Evolutionary conservation across 2,329 filamentous ascomycete species (phyloP).

Genomic region (Pseudocercospora vitis): DNA sequence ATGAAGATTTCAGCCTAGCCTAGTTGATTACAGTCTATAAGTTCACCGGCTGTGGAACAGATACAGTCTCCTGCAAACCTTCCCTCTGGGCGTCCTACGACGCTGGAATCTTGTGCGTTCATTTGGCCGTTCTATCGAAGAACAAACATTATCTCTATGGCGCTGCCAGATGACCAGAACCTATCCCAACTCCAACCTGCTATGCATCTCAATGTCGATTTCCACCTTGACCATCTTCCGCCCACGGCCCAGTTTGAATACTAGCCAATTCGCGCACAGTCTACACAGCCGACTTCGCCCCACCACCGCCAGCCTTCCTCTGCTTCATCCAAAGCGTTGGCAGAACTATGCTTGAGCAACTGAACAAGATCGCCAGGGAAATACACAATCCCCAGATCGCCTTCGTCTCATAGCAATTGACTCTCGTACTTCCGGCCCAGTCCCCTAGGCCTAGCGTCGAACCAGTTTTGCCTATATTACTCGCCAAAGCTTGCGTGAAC

Average conservation of each 20-base stretch:
- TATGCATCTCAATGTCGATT: not conserved
- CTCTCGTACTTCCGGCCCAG: constrained; percentile 61
- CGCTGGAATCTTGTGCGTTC: too few relatives aligned
- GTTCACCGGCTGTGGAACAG: too few relatives aligned
- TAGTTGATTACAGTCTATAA: too few relatives aligned
- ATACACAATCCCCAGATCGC: constrained; percentile 84
- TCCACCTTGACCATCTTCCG: too few relatives aligned
- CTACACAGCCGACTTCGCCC: constrained; percentile 21
- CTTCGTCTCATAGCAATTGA: constrained; percentile 81
- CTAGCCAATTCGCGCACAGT: not conserved
- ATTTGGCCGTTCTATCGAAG: not conserved
- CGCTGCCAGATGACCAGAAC: not conserved
- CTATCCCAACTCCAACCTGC: not conserved
- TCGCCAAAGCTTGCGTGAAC: constrained; percentile 54
- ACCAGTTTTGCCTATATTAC: constrained; percentile 54
- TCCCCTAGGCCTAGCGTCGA: constrained; percentile 51
- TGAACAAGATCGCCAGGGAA: constrained; percentile 62
- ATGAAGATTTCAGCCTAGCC: too few relatives aligned
- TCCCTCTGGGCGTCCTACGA: too few relatives aligned
- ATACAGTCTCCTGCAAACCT: too few relatives aligned
- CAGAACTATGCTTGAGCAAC: constrained; percentile 46
- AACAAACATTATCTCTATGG: not conserved
- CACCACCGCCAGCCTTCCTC: constrained; percentile 43
- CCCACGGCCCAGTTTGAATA: too few relatives aligned
- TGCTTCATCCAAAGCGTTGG: constrained; percentile 53